Base-by-base conservation (phyloP, 176 grass and related monocot genomes). In the Cymbopogon citratus region DNA sequence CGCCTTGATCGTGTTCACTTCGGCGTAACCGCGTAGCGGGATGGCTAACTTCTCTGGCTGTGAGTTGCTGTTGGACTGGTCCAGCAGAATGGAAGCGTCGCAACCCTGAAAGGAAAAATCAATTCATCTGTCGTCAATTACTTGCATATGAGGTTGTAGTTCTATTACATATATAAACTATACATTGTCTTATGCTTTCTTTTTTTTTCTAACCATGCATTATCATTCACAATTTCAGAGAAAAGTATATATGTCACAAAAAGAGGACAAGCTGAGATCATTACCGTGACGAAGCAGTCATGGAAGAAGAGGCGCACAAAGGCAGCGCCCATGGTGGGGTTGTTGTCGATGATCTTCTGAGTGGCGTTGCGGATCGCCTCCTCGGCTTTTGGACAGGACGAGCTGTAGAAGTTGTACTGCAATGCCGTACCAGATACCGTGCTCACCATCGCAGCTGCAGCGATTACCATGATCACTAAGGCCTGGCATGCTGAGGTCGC, bases 31-130 rank as follows among this genome's bases (percentile, higher is more conserved):
- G 1, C 88, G 71, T 6, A 89, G 81, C 0, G 77, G 67, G 43
- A 89, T 83, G 5, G 84, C 66, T 0, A 72, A 48, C 44, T 92
- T 89, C 91, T 92, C 91, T 0, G 91, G 63, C 23, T 71, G 51
- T 0, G 56, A 29, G 49, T 87, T 87, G 59, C 67, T 64, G 0
- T 6, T 7, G 21, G 66, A 34, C 18, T 74, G 56, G 62, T 85
- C 76, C 1, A 92, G 38, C 16, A 92, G 41, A 31, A 92, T 84
- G n/a, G 91, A 90, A 1, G 45, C 91, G 29, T 89, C 91, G 1
- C 91, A 92, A 4, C 91, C 87, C 81, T 92, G 71, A 19, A 51
- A 66, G 3, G 0, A 29, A 48, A 23, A 57, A 23, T 51, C 15
- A 11, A 19, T 51, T 48, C 0, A 48, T 48, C 14, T 6, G 5